Base-by-base conservation (phyloP, 2,329 filamentous ascomycete genomes). In the Penicillium sp. region DNA sequence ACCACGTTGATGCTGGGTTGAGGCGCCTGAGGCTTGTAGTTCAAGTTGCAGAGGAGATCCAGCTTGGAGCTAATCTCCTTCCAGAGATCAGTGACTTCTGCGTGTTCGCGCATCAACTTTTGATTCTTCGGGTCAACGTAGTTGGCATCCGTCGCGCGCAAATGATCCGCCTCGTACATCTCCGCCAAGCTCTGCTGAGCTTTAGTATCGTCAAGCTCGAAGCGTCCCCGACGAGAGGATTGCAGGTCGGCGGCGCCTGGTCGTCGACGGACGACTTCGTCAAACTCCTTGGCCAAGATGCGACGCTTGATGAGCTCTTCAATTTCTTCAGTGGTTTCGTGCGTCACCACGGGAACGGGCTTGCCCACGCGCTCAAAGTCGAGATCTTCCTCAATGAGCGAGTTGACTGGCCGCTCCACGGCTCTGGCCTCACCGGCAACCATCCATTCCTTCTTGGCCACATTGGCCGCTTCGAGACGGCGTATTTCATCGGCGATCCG, bases 311-410 rank as follows among this genome's bases (percentile, higher is more conserved):
- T 90, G 50, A 98, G 80, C 32, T 88, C 85, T 70, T 98, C 93
- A 48, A 98, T 94, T 59, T 84, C 84, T 67, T 96, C 90, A 46
- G 84, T 94, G 36, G 94, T 78, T 67, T 96, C 90, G 37, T 88
- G 85, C 0, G 93, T 97, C 66, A 96, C 90, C 51, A 97, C 87
- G 1, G 91, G 89, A 0, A 97, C 86, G 0, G 93, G 91, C 68
- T 97, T 98, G 63, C 93, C 93, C 24, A 88, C 83, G 60, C 94
- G 84, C 71, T 98, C 93, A 64, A 97, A 98, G 56, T 97, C 91
- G 26, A 98, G 79, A 61, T 97, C 90, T 71, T 97, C 83, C 65
- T 97, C 90, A 1, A 98, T 81, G 2, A 98, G 79, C 0, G 91
- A 96, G 73, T 98, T 97, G 46, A 89, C 66, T 0, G 93, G 93